Evolutionary conservation across 176 grass and related monocot genomes (phyloP), one percentile per base, ranked within the genome.

Genomic region (Miscanthus lutarioriparius): DNA sequence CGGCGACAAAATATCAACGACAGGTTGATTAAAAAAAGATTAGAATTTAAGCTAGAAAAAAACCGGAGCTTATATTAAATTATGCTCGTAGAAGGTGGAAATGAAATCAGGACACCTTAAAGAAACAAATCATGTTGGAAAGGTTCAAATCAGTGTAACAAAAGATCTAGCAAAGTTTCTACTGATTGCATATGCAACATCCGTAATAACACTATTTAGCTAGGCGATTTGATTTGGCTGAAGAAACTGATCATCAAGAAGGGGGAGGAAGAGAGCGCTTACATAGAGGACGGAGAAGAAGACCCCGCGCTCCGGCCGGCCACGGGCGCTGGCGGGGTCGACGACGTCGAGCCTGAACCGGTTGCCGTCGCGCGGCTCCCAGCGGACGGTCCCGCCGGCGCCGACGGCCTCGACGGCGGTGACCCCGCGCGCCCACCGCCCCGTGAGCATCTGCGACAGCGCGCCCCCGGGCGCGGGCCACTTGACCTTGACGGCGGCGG

Each of bases 251-350:
- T 26, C 1, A 26, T 9, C 58, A 35, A 35, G 2, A 25, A 23
- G 2, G n/a, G 10, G 1, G 22, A 0, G 2, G 11, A 2, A 22
- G 2, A 2, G n/a, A n/a, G n/a, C 19, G 77, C 96, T 96, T 87
- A 99, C 97, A 41, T 87, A 90, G 69, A 99, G 88, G 74, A 99
- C 72, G 77, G 93, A 87, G 84, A 99, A 94, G 71, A 70, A 67
- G 33, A 92, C 86, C 30, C 85, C 86, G 37, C 78, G 81, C 2
- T 86, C 87, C 13, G 84, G 8, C 19, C 75, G 74, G 17, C 64
- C 71, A 2, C 70, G 45, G 39, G 23, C 16, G 22, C 6, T 23
- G 59, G 45, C 10, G 28, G 58, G 58, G 1, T 81, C 86, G 70
- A 86, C 17, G 58, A 83, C 17, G 47, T 66, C 70, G 72, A 89